phyloP scores from a whole-genome alignment of 83 land plant species.

The Picea mariana region DNA sequence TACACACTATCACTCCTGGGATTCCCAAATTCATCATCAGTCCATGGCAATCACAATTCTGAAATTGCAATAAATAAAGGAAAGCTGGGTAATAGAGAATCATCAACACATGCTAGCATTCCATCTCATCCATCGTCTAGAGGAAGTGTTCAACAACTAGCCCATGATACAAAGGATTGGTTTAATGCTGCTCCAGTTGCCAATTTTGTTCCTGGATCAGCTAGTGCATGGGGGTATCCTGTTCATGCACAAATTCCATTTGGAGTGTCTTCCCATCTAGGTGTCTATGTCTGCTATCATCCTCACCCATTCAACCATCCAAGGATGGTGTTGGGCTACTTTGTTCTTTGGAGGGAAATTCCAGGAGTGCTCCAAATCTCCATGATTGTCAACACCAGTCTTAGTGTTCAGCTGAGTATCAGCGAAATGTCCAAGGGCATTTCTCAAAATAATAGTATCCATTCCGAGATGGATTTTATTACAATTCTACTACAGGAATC shows the following conservation, averaged over 20 bases:
- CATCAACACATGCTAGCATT: neutral
- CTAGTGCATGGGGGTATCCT: conserved; percentile 13
- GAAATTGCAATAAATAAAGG: neutral
- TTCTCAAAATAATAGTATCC: conserved; percentile 2
- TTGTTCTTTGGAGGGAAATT: neutral
- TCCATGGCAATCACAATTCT: neutral
- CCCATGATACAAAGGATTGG: neutral
- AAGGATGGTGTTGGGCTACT: neutral
- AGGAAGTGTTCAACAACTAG: conserved; percentile 6
- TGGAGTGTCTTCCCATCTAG: neutral
- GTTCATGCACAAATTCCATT: neutral
- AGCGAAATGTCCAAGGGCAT: neutral
- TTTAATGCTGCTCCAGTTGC: neutral
- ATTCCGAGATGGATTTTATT: neutral
- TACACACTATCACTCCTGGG: neutral
- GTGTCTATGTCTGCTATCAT: conserved; percentile 7
- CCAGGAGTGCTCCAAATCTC: neutral
- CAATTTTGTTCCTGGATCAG: neutral
- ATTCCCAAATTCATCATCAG: neutral
- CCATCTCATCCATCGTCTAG: neutral
- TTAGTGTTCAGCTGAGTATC: neutral
- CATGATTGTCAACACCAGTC: conserved; percentile 10
- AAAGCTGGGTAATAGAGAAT: neutral
- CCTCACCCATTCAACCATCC: conserved; percentile 1
- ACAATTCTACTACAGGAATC: neutral